These are phyloP conservation scores for Ustilago loliicola DNA, from an alignment of 1,284 basidiomycete genomes.

Conservation along the genomic window DNA sequence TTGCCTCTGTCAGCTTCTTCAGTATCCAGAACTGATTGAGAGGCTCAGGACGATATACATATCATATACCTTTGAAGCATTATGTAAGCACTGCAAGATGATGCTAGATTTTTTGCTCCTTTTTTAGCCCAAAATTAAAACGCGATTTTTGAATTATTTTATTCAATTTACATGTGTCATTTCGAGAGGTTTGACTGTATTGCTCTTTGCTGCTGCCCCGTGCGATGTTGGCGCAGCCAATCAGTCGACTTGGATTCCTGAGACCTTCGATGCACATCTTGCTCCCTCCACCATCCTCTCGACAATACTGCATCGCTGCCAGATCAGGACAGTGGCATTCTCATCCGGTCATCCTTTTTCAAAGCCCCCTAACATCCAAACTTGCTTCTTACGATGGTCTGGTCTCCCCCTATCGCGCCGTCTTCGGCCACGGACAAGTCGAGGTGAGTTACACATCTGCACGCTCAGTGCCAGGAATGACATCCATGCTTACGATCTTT, in stretches of 20 bases:
- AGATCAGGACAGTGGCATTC: not conserved
- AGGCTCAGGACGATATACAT: no score
- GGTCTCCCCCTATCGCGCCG: conserved; percentile 49
- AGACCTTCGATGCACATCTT: not conserved
- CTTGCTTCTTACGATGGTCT: conserved; percentile 24
- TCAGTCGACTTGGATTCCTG: conserved; percentile 10
- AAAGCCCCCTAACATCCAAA: not conserved
- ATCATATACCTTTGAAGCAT: no score
- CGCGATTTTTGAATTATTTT: no score
- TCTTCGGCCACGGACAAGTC: conserved; percentile 55
- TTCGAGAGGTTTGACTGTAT: no score
- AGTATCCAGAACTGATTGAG: no score
- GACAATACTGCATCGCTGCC: not conserved
- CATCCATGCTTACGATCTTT: not conserved
- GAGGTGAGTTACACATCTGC: conserved; percentile 17
- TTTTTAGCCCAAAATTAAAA: no score
- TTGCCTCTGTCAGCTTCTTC: no score
- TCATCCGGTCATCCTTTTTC: not conserved
- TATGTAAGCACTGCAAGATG: no score
- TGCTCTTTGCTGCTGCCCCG: conserved; percentile 4
- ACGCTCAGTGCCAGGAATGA: no score
- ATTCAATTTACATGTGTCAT: no score
- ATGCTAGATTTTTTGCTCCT: no score
- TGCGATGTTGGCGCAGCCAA: conserved; percentile 13
- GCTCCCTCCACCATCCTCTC: conserved; percentile 3